phyloP scores from a whole-genome alignment of 163 green algal genomes.

The Chlorella variabilis region DNA sequence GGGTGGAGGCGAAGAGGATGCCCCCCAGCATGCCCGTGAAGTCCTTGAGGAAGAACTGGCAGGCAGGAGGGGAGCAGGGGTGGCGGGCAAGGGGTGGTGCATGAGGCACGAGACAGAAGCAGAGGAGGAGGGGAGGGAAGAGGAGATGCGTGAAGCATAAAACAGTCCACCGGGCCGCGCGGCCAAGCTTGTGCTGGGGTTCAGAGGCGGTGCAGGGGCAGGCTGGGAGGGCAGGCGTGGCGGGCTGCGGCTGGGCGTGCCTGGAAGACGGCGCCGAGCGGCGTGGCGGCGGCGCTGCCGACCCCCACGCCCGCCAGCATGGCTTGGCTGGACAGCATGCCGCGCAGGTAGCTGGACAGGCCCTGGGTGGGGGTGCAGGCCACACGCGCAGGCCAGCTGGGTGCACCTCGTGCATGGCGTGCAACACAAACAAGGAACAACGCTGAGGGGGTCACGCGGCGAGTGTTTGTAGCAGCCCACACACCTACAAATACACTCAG shows the following conservation, averaged over 20 bases:
- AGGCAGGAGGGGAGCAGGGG: not conserved
- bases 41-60: conserved; percentile 74
- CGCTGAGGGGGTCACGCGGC: no score
- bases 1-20: conserved; percentile 72
- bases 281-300: conserved; percentile 61
- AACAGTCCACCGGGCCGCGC: no score
- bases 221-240: not conserved
- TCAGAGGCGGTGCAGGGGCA: not conserved
- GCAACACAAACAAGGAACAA: no score
- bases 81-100: not conserved
- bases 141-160: no score
- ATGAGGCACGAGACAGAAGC: no score
- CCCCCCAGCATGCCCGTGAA: conserved; percentile 75
- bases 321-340: conserved; percentile 80
- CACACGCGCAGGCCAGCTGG: no score
- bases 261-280: conserved; percentile 47
- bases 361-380: conserved; percentile 31
- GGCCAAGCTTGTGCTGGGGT: no score
- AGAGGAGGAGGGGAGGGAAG: no score
- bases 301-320: conserved; percentile 83
- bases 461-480: no score
- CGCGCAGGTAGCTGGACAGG: conserved; percentile 79
- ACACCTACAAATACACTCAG: no score
- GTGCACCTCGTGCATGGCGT: no score
- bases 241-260: not conserved